Evolutionary conservation across 805 yeast species (phyloP), one percentile per base, ranked within the genome.

Genomic region (Henningerozyma blattae): DNA sequence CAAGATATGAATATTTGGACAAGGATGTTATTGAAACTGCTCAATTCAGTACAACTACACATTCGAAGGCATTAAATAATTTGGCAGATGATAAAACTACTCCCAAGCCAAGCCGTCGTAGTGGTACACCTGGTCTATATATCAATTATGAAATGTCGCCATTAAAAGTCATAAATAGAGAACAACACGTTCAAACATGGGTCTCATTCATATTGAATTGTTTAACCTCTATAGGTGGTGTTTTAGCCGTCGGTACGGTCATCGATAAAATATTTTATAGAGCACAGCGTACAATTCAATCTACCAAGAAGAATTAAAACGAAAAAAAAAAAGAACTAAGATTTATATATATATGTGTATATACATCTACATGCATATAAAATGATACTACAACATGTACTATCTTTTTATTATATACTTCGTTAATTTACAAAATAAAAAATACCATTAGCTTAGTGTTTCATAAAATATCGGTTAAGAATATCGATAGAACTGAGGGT

Each of bases 81-180:
- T 97, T 97, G 20, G 68, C 80, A 37, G 98, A 89, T 51, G 80
- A 70, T 16, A 96, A 89, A 53, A 95, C 91, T 58, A 87, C 86
- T 30, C 77, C 84, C 54, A 84, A 95, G 0, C 42, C 77, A 17
- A 91, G 81, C 43, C 71, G 78, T 2, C 64, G 73, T 35, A 95
- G 96, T 14, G 98, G 98, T 6, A 64, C 80, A 13, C 97, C 98
- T 0, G 95, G 96, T 4, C 68, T 86, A 3, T 84, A 76, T 56
- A 73, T 91, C 62, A 65, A 77, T 47, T 87, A 87, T 59, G 97
- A 91, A 49, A 86, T 91, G 56, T 77, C 94, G 36, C 95, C 97
- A 9, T 66, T 91, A 65, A 85, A 86, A 53, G 86, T 91, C 33
- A 82, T 87, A 49, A 85, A 89, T 59, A 68, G 73, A 37, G 93